Evolutionary conservation across 306 rosid genomes (phyloP), one percentile per base, ranked within the genome.

Genomic region (Cicer cuneatum): DNA sequence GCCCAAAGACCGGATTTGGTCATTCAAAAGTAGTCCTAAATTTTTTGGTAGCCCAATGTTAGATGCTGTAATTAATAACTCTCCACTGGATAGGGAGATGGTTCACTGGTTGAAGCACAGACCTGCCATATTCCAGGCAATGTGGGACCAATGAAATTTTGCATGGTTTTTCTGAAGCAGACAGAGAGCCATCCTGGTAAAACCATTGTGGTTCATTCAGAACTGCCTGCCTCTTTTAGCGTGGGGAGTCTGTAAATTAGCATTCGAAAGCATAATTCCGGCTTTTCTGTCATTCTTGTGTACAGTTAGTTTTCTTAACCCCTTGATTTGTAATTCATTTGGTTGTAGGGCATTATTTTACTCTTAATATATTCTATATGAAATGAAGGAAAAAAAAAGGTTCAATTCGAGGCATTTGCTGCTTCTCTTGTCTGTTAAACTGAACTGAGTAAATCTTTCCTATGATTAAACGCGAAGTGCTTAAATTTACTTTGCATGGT

Each of bases 1-100:
- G 99, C 97, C 99, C 7, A 90, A 89, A 85, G 99, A 95, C 79
- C 81, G 84, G 76, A 92, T 95, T 85, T 95, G 99, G 99, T 88
- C 93, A 24, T 95, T 92, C 85, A 89, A 87, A 85, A 90, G 54
- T 82, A 75, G 35, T 66, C 89, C 89, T 0, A 92, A 85, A 71
- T 69, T 95, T 66, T 69, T 95, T 64, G 97, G 98, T 72, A 95
- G 99, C 86, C 99, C 99, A 3, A 92, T 90, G 97, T 84, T 95
- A 66, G 99, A 95, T 24, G 78, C 93, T 24, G 93, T 89, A 39
- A 74, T 89, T 60, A 81, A 77, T 69, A 86, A 84, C 51, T 35
- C 89, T 72, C 71, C 87, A 13, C 75, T 92, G 81, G 98, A 95
- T 87, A 80, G 71, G 79, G 99, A 95, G 69, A 79, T 95, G 99